Base-by-base conservation (phyloP, 768 basidiomycete species). In the Psilocybe azurescens region DNA sequence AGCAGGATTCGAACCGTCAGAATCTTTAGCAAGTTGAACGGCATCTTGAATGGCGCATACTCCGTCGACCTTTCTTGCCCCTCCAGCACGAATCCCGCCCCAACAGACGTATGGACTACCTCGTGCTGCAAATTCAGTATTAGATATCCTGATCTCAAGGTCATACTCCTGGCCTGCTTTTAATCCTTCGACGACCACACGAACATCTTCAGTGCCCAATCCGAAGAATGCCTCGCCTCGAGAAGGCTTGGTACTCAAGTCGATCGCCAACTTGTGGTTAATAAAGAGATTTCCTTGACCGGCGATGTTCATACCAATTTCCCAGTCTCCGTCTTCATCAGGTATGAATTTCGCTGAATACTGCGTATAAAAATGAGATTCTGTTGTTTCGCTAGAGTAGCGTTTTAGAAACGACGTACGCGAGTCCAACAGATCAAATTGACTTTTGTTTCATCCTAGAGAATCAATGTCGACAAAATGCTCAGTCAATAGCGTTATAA, bases 231-330 rank as follows among this genome's bases (percentile, higher is more conserved):
- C 65, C 18, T 77, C 74, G 39, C 78, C 80, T 28, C 63, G 73
- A 9, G 66, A 60, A 5, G 78, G 77, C 51, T 77, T 68, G 39
- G 75, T 78, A 68, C 79, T 79, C 44, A 82, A 73, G 63, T 85
- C 82, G 48, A 85, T 76, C 56, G 80, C 60, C 14, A 82, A 74
- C 41, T 81, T 74, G 20, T 76, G 72, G 63, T 87, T 79, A 53
- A 89, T 61, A 75, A 82, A 88, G 20, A 89, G 73, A 65, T 81
- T 83, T 24, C 79, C 83, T 5, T 67, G 58, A 20, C 82, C 82
- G 14, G 80, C 78, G 51, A 81, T 64, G 65, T 72, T 80, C 56
- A 83, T 67, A 2, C 80, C 81, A 52, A 89, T 72, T 57, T 84
- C 80, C 76, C 82, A 79, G 68, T 85, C 77, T 24, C 84, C 78